Conservation (phyloP, 179 eudicot genomes). For the Beta macrorhiza region DNA sequence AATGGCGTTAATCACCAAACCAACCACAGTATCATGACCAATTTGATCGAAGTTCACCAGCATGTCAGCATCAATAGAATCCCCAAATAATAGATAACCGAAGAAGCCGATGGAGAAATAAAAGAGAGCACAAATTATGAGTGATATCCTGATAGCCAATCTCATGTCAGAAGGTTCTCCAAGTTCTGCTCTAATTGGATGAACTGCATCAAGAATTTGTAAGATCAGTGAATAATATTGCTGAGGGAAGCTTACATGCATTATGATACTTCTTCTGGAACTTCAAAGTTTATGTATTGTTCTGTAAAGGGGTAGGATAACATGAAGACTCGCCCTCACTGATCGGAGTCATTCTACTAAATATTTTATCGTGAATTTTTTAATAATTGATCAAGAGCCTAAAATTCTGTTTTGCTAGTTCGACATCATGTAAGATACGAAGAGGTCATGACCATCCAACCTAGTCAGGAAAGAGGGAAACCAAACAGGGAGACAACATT, state of each 20-base stretch:
- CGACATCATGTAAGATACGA: not conserved
- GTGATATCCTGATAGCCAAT: slow-evolving; percentile 65
- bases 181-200: slow-evolving; percentile 77
- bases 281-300: not conserved
- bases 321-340: no score
- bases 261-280: not conserved
- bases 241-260: not conserved
- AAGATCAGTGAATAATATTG: not conserved
- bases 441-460: not conserved
- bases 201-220: slow-evolving; percentile 52
- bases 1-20: slow-evolving; percentile 46
- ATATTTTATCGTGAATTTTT: not conserved
- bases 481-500: not conserved
- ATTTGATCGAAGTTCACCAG: slow-evolving; percentile 77
- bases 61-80: slow-evolving; percentile 78
- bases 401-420: not conserved
- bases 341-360: not conserved
- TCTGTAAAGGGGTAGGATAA: not conserved
- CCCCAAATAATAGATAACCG: slow-evolving; percentile 84
- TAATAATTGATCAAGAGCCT: not conserved
- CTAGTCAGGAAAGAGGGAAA: not conserved
- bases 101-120: slow-evolving; percentile 77
- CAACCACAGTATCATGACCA: slow-evolving; percentile 39
- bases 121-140: slow-evolving; percentile 57
- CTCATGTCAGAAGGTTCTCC: slow-evolving; percentile 68